These are phyloP conservation scores for Hanseniaspora valbyensis DNA, from an alignment of 805 yeast species.

Conservation along the genomic window DNA sequence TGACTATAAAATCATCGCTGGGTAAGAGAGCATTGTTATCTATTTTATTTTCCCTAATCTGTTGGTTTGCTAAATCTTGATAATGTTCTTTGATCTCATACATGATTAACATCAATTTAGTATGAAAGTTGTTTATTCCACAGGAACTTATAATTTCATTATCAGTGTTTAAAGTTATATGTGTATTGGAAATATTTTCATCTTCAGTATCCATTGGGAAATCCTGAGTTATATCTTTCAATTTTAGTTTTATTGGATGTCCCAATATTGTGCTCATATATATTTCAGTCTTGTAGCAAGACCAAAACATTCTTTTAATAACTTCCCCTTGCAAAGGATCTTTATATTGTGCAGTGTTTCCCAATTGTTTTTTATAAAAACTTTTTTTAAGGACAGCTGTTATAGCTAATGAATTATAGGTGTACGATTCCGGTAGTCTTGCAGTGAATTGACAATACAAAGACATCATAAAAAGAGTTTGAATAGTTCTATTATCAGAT, in stretches of 20 bases:
- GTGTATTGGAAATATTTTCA: constrained; percentile 65
- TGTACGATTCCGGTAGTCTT: constrained; percentile 72
- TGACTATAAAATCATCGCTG: constrained; percentile 16
- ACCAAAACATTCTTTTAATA: constrained; percentile 76
- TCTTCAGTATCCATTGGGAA: constrained; percentile 78
- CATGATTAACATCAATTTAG: constrained; percentile 58
- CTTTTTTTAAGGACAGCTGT: constrained; percentile 77
- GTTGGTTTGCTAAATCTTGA: constrained; percentile 42
- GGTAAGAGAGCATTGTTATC: not conserved
- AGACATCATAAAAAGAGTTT: constrained; percentile 75
- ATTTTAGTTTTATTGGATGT: constrained; percentile 63
- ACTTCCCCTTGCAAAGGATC: constrained; percentile 76
- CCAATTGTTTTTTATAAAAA: constrained; percentile 56
- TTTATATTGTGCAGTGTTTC: constrained; percentile 34
- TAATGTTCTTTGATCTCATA: constrained; percentile 55
- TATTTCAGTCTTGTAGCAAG: constrained; percentile 81
- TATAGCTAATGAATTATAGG: constrained; percentile 79
- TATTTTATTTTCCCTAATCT: constrained; percentile 15
- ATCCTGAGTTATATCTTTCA: constrained; percentile 78
- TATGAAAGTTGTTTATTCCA: constrained; percentile 78
- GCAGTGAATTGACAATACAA: constrained; percentile 83
- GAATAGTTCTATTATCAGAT: constrained; percentile 68
- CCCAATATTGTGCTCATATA: constrained; percentile 82
- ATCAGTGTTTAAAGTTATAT: constrained; percentile 39
- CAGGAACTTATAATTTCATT: constrained; percentile 50